These are phyloP conservation scores for Heritiera fomes DNA, from an alignment of 345 rosid genomes.

Conservation along the genomic window DNA sequence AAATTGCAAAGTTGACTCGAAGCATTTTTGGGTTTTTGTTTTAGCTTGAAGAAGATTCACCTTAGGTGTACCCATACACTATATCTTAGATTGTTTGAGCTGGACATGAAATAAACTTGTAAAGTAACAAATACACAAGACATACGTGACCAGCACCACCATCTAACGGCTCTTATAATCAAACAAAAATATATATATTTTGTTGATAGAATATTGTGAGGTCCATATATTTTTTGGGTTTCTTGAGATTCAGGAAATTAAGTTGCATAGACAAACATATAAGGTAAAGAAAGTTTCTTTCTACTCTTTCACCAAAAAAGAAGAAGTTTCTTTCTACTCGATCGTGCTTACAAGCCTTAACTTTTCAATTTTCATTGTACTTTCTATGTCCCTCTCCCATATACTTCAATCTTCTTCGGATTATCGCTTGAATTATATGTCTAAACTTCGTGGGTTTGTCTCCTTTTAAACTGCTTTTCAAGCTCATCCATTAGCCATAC, in stretches of 20 bases:
- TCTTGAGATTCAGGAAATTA: conserved; percentile 17
- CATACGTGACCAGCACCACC: conserved; percentile 43
- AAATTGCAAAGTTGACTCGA: no score
- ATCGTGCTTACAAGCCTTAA: conserved; percentile 16
- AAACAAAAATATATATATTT: background rate
- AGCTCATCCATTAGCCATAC: background rate
- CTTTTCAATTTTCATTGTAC: conserved; percentile 11
- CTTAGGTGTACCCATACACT: background rate
- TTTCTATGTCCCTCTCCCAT: background rate
- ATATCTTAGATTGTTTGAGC: background rate
- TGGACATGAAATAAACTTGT: conserved; percentile 12
- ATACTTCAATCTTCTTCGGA: conserved; percentile 20
- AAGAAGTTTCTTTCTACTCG: conserved; percentile 8
- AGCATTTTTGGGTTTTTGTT: no score
- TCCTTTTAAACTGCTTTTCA: conserved; percentile 13
- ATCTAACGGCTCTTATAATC: conserved; percentile 33
- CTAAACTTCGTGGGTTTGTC: conserved; percentile 26
- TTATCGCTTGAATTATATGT: conserved; percentile 16
- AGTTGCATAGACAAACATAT: background rate
- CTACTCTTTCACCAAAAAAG: conserved; percentile 4
- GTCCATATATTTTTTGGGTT: conserved; percentile 22
- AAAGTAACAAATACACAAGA: conserved; percentile 29
- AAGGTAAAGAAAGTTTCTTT: background rate
- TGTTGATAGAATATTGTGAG: conserved; percentile 46
- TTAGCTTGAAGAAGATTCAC: no score